Percentiles rank a stretch among this genome's conserved stretches.
phyloP scores from a whole-genome alignment of 345 rosid species.

The Conringia planisiliqua region DNA sequence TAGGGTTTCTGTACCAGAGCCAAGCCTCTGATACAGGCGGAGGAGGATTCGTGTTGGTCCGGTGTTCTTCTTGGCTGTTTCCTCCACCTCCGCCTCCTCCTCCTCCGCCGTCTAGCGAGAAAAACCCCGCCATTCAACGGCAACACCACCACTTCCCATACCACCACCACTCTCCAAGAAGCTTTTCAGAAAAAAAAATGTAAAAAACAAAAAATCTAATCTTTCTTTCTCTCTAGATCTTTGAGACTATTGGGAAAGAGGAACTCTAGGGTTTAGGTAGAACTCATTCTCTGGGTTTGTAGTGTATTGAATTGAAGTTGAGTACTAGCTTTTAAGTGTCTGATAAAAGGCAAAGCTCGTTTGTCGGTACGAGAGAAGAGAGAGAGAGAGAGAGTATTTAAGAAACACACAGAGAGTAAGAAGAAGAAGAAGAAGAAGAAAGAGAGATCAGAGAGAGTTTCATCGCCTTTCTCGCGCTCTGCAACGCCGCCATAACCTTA shows the following conservation, averaged over 20 bases:
- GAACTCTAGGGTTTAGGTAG: constrained; percentile 24
- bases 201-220: neutral
- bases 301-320: constrained; percentile 17
- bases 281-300: constrained; percentile 24
- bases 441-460: constrained; percentile 30
- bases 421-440: neutral
- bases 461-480: constrained; percentile 40
- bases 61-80: constrained; percentile 32
- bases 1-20: constrained; percentile 62
- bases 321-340: constrained; percentile 17
- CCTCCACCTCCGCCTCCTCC: constrained; percentile 38
- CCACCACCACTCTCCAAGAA: constrained; percentile 11
- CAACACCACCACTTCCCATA: constrained; percentile 14
- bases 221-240: constrained; percentile 8
- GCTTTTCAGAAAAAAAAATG: neutral
- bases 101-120: constrained; percentile 48
- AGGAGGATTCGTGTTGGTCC: constrained; percentile 40
- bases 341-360: constrained; percentile 23
- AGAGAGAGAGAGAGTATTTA: constrained; percentile 13
- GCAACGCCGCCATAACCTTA: constrained; percentile 79
- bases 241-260: neutral
- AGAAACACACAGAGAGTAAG: neutral
- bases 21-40: constrained; percentile 43
- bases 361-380: constrained; percentile 31
- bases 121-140: constrained; percentile 48